A percentile compares a stretch with the other conserved stretches of the same genome.
phyloP scores from a whole-genome alignment of 441 rosid genomes.

The Erysimum cheiri region DNA sequence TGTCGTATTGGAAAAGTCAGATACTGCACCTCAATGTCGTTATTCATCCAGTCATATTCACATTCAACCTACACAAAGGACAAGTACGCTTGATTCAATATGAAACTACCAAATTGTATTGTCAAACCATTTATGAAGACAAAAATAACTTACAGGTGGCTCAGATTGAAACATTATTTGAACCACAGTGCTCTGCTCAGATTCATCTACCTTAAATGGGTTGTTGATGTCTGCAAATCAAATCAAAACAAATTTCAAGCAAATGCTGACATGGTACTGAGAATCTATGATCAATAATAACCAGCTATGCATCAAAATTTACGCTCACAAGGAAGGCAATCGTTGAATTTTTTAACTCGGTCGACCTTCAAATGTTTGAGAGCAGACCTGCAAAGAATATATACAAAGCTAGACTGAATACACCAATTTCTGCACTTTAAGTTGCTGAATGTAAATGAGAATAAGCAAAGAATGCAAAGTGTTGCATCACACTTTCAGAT shows the following conservation, averaged over 20 bases:
- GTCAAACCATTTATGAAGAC: background rate
- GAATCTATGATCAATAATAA: background rate
- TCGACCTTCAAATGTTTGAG: conserved; percentile 83
- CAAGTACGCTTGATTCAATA: conserved; percentile 14
- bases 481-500: conserved; percentile 20
- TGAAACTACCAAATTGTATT: background rate
- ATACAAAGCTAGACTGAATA: conserved; percentile 30
- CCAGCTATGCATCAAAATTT: conserved; percentile 8
- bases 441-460: conserved; percentile 1
- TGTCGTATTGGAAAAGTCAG: background rate
- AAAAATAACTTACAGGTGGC: conserved; percentile 59
- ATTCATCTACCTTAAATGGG: conserved; percentile 82
- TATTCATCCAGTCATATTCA: conserved; percentile 85
- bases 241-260: conserved; percentile 5
- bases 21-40: conserved; percentile 58
- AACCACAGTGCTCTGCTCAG: conserved; percentile 80
- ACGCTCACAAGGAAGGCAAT: conserved; percentile 90
- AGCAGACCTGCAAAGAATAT: conserved; percentile 68
- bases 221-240: conserved; percentile 68
- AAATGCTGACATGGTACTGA: conserved; percentile 15
- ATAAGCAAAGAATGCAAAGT: background rate
- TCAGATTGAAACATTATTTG: conserved; percentile 69
- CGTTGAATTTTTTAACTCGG: conserved; percentile 76
- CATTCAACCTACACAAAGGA: conserved; percentile 63
- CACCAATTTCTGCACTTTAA: background rate